phyloP scores from a whole-genome alignment of 179 eudicot species.

The Gypsophila paniculata region DNA sequence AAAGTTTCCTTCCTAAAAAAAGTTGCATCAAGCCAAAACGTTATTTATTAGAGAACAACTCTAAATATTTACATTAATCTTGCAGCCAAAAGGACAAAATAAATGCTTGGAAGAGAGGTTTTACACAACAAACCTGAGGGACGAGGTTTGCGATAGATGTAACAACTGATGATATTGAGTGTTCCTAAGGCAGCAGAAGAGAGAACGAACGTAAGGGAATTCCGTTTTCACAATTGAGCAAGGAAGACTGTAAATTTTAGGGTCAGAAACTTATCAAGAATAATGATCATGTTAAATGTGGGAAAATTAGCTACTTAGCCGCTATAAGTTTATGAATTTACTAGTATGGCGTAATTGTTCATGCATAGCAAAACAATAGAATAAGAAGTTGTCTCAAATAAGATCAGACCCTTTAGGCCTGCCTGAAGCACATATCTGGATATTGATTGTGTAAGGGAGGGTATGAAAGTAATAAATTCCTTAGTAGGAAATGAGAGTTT shows the following conservation, averaged over 20 bases:
- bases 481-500: constrained; percentile 22
- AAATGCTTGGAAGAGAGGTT: constrained; percentile 1
- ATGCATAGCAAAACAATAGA: not conserved
- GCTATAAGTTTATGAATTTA: too few relatives aligned
- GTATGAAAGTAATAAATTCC: not conserved
- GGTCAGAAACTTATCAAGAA: too few relatives aligned
- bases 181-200: constrained; percentile 47
- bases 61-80: too few relatives aligned
- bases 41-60: too few relatives aligned
- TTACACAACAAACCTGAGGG: constrained; percentile 58
- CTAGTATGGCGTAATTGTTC: too few relatives aligned
- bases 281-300: not conserved
- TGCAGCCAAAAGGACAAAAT: too few relatives aligned
- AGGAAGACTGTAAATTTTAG: not conserved
- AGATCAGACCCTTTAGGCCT: not conserved
- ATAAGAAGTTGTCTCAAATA: not conserved
- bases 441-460: constrained; percentile 2
- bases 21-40: too few relatives aligned
- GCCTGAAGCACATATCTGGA: not conserved
- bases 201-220: not conserved
- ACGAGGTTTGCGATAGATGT: constrained; percentile 75
- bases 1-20: not conserved
- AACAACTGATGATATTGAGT: constrained; percentile 79
- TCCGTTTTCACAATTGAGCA: not conserved
- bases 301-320: constrained; percentile 1